Percentiles rank a stretch among this genome's conserved stretches.
phyloP scores from a whole-genome alignment of 2,329 filamentous ascomycete species.

The Furcasterigmium sp. region DNA sequence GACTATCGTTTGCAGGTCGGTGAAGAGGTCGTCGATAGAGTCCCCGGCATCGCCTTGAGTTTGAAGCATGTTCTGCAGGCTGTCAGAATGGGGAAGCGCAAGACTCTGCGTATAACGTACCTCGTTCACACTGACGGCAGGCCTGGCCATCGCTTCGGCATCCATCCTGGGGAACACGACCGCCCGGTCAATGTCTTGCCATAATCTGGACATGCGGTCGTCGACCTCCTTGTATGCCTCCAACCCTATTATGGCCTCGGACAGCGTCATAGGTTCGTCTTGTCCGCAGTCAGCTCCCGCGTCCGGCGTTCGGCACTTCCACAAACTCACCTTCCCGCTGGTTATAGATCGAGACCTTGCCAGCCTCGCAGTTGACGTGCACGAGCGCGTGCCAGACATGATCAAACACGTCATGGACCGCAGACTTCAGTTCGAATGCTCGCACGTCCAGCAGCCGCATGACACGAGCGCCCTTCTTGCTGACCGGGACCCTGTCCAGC shows the following conservation, averaged over 20 bases:
- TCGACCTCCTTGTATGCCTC: conserved; percentile 58
- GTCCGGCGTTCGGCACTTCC: background rate
- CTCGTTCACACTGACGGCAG: conserved; percentile 27
- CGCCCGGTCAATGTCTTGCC: conserved; percentile 56
- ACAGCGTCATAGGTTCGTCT: conserved; percentile 48
- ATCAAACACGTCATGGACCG: conserved; percentile 61
- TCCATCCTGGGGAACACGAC: conserved; percentile 57
- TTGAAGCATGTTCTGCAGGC: conserved; percentile 34
- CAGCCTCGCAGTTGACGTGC: conserved; percentile 50
- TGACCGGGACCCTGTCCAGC: conserved; percentile 54
- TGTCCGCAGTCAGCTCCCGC: conserved; percentile 15
- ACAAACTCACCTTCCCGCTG: conserved; percentile 40
- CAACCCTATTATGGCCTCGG: conserved; percentile 50
- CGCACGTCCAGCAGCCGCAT: conserved; percentile 61
- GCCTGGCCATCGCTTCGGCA: conserved; percentile 24
- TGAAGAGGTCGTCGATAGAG: conserved; percentile 45
- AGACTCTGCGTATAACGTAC: too few relatives aligned
- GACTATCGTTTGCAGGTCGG: conserved; percentile 47
- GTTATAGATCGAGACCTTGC: conserved; percentile 51
- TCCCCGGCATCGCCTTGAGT: conserved; percentile 36
- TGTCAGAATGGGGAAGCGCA: too few relatives aligned
- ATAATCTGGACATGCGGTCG: conserved; percentile 53
- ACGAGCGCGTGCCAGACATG: conserved; percentile 69
- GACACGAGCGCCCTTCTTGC: conserved; percentile 56
- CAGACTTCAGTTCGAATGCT: conserved; percentile 59